phyloP scores from a whole-genome alignment of 768 basidiomycete genomes.

The Boletus huronensis region DNA sequence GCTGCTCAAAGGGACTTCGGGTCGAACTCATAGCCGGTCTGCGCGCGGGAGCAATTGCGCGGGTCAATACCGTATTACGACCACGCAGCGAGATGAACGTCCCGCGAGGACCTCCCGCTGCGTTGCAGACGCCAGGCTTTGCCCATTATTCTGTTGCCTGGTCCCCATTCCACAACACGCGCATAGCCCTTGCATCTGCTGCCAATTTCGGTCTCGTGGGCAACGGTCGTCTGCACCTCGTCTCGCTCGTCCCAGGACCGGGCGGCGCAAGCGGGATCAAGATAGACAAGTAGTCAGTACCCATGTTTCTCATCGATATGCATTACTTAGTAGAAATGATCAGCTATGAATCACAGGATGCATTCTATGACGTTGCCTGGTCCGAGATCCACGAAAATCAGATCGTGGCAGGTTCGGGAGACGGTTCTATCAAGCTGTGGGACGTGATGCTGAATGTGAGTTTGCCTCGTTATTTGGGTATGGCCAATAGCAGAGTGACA shows the following conservation, averaged over 20 bases:
- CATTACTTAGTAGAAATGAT: constrained; percentile 8
- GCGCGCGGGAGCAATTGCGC: background rate
- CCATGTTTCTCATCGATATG: background rate
- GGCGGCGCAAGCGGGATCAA: constrained; percentile 42
- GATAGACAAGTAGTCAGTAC: constrained; percentile 67
- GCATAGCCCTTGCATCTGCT: constrained; percentile 75
- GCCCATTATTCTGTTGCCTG: constrained; percentile 79
- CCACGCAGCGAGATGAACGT: too few species aligned
- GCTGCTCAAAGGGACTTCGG: background rate
- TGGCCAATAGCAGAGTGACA: constrained; percentile 28
- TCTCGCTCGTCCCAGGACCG: constrained; percentile 49
- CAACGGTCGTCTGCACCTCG: constrained; percentile 82
- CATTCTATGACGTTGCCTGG: constrained; percentile 90
- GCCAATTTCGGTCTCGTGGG: constrained; percentile 96
- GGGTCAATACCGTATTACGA: too few species aligned
- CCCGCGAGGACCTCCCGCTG: constrained; percentile 40
- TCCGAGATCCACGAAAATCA: constrained; percentile 95
- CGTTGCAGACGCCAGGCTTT: constrained; percentile 74
- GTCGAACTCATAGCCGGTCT: background rate
- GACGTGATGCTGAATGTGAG: constrained; percentile 82
- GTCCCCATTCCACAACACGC: constrained; percentile 79
- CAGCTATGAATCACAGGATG: constrained; percentile 89
- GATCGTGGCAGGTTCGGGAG: constrained; percentile 82
- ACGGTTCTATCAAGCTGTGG: constrained; percentile 89
- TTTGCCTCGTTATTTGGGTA: background rate